Conservation (phyloP, 176 grass and related monocot species). For the Chrysopogon serrulatus region DNA sequence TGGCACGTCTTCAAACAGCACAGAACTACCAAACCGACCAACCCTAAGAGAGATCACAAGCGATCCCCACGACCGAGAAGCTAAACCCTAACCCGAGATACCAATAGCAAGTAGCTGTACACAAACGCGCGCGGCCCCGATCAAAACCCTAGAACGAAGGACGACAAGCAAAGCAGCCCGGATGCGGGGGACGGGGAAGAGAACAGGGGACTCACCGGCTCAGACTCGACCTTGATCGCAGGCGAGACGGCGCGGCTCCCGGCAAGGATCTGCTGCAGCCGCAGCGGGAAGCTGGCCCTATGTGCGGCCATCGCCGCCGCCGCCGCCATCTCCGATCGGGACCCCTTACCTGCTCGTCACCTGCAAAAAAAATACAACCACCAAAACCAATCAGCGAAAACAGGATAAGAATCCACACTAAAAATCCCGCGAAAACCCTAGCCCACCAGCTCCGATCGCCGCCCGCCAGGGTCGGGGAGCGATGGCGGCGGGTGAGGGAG, state of each 20-base stretch:
- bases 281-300: conserved; percentile 81
- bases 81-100: conserved; percentile 26
- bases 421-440: conserved; percentile 47
- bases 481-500: not conserved
- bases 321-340: conserved; percentile 34
- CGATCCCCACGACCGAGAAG: not conserved
- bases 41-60: not conserved
- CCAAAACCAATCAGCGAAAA: conserved; percentile 18
- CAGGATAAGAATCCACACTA: not conserved
- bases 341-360: conserved; percentile 42
- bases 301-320: conserved; percentile 65
- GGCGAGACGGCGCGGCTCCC: conserved; percentile 67
- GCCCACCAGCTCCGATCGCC: conserved; percentile 23
- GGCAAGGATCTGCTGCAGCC: conserved; percentile 90
- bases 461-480: not conserved
- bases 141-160: conserved; percentile 25
- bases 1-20: not conserved
- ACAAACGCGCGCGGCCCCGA: not conserved
- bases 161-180: not conserved
- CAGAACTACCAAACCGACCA: not conserved
- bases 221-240: conserved; percentile 81
- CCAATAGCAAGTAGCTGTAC: not conserved
- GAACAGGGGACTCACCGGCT: conserved; percentile 52
- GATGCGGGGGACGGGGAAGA: not conserved
- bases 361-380: conserved; percentile 19